Evolutionary conservation across 202 grass and related monocot genomes (phyloP), one percentile per base, ranked within the genome.

Genomic region (Carex sylvatica): DNA sequence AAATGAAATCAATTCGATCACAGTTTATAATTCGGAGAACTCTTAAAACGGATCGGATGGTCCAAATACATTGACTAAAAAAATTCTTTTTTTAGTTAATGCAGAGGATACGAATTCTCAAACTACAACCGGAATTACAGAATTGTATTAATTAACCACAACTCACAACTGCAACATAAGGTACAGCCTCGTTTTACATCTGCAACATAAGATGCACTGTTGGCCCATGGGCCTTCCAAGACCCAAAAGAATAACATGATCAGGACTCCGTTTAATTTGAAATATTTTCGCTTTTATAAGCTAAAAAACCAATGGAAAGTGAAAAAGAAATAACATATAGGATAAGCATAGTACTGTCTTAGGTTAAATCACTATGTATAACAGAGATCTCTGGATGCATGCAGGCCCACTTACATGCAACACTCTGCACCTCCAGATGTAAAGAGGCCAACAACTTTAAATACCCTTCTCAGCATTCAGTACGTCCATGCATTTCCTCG

Each of bases 401-500:
- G 51, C 4, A 74, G 70, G 44, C 44, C 70, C 70, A 74, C 70
- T 53, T 73, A 26, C 70, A 74, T 52, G 44, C 40, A 67, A 52
- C 13, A 44, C 70, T 30, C 70, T 53, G 46, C 70, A 52, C 5
- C 70, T 74, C 19, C 70, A 74, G 70, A 74, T 74, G 47, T 74
- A 74, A 73, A 73, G 70, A 74, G 70, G 44, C 46, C 70, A 74
- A 74, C 70, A 74, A 74, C 70, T 74, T 74, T 74, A 74, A 74
- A 74, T 53, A 30, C 44, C 46, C 70, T 28, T 74, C 44, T 53
- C 70, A 52, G 70, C 44, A 74, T 74, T 74, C 70, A 53, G 70
- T 89, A 88, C 89, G 61, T 79, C 40, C 76, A 84, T 70, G 5
- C 81, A 86, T 83, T 87, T 90, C 85, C 86, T 85, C 46, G 46